phyloP scores from a whole-genome alignment of 192 early-diverging fungal species.

The Fimicolochytrium jonesii region DNA sequence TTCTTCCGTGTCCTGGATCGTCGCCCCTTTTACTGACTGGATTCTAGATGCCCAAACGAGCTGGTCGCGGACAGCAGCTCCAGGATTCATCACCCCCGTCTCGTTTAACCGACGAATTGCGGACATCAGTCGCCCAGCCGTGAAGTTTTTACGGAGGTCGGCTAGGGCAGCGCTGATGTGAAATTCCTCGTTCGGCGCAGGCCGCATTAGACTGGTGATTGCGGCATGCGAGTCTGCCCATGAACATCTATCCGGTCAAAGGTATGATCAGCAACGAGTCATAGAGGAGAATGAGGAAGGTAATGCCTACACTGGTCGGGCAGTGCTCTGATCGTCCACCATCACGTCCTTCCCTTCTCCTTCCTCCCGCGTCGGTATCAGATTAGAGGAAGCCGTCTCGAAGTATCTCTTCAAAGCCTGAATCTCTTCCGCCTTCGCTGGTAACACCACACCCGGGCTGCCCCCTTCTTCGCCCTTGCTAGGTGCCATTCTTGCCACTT shows the following conservation, averaged over 20 bases:
- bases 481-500: not conserved
- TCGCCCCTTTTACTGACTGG: not conserved
- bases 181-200: constrained; percentile 1
- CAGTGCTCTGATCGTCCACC: not conserved
- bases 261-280: not conserved
- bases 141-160: constrained; percentile 1
- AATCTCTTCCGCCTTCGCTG: constrained; percentile 15
- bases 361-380: not conserved
- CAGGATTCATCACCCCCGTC: constrained; percentile 18
- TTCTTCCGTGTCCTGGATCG: not conserved
- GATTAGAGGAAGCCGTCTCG: constrained; percentile 5
- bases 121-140: constrained; percentile 9
- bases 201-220: not conserved
- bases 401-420: constrained; percentile 23
- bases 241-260: not conserved
- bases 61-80: not conserved
- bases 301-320: not conserved
- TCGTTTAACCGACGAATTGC: constrained; percentile 13
- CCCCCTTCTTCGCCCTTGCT: not conserved
- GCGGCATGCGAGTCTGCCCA: constrained; percentile 5
- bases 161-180: constrained; percentile 4
- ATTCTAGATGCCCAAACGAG: not conserved
- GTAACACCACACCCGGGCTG: not conserved
- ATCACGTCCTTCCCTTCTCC: not conserved
- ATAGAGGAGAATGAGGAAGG: not conserved